Evolutionary conservation across 2,329 filamentous ascomycete genomes (phyloP), one percentile per base, ranked within the genome.

Genomic region (Arthrobotrys pseudoclavata): DNA sequence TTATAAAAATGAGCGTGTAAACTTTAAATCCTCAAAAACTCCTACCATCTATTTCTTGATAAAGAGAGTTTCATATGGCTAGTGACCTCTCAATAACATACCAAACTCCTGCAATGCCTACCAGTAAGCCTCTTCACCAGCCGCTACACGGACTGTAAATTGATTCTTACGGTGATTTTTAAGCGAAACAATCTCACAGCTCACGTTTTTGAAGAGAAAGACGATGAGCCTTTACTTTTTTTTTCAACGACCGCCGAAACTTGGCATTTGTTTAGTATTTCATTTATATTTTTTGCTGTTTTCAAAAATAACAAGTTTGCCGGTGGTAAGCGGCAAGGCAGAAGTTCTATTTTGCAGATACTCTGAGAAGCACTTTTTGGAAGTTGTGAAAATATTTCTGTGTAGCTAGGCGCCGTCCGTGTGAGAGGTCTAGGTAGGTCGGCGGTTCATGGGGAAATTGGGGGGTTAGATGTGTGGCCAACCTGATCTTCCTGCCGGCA

Each of bases 1-100:
- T 40, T 2, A n/a, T 5, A 1, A 45, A 45, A 20, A 4, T 47
- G 52, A 69, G 71, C 55, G 57, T 57, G 63, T 76, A 76, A 52
- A 53, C 40, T 76, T 69, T 18, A 34, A 34, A 48, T 34, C n/a
- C 4, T 34, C 52, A 42, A 60, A 24, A 60, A 29, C 20, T 42
- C 20, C 70, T 55, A 55, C 72, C 50, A 53, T 34, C 20, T 69
- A 57, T 76, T 60, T 70, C 66, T 61, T 66, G 66, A 76, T 70
- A 70, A 69, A 70, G 66, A 76, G 71, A 76, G 72, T 76, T 70
- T 70, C 72, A 66, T 60, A 60, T 76, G 72, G 72, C 72, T 69
- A 31, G 48, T 69, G 57, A 76, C 37, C 20, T 50, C 4, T 7
- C 7, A 4, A 31, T 10, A 7, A 3, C 15, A 31, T 29, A 53